Percentiles rank a stretch among this genome's conserved stretches.
phyloP scores from a whole-genome alignment of 2,329 filamentous ascomycete species.

The Lecanosticta acicola region DNA sequence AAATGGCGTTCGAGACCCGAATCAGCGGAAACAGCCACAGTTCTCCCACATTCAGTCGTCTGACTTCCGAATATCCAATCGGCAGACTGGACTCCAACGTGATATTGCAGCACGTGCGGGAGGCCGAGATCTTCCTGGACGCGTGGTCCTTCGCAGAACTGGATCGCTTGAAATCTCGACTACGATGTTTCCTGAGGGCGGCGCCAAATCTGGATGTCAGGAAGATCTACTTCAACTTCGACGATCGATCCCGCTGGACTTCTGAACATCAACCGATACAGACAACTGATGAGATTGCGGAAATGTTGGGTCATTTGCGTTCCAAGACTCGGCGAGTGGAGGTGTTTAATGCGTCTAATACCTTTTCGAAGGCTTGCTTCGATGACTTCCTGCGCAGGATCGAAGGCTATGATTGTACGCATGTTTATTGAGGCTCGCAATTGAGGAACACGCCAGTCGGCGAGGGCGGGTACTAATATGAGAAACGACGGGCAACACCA shows the following conservation, averaged over 20 bases:
- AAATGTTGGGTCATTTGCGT: not conserved
- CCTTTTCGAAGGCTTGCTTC: too few relatives aligned
- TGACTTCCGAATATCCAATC: conserved; percentile 8
- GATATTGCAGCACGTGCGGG: not conserved
- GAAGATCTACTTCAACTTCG: conserved; percentile 1
- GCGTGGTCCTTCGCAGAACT: not conserved
- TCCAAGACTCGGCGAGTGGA: not conserved
- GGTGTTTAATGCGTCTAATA: too few relatives aligned
- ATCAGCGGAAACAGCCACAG: conserved; percentile 4
- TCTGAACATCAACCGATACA: not conserved
- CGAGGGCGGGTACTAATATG: too few relatives aligned
- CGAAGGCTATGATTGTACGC: too few relatives aligned
- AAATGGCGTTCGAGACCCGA: conserved; percentile 1
- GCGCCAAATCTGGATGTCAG: not conserved
- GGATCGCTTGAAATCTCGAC: not conserved
- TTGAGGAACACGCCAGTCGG: too few relatives aligned
- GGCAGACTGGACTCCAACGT: not conserved
- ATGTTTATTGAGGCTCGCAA: too few relatives aligned
- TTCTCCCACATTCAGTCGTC: conserved; percentile 2
- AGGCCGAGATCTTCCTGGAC: not conserved
- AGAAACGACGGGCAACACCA: too few relatives aligned
- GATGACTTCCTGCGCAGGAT: too few relatives aligned
- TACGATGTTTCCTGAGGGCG: not conserved
- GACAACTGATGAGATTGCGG: not conserved
- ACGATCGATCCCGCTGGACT: not conserved